Conservation (phyloP, 1,284 basidiomycete genomes). For the Tilletia indica region DNA sequence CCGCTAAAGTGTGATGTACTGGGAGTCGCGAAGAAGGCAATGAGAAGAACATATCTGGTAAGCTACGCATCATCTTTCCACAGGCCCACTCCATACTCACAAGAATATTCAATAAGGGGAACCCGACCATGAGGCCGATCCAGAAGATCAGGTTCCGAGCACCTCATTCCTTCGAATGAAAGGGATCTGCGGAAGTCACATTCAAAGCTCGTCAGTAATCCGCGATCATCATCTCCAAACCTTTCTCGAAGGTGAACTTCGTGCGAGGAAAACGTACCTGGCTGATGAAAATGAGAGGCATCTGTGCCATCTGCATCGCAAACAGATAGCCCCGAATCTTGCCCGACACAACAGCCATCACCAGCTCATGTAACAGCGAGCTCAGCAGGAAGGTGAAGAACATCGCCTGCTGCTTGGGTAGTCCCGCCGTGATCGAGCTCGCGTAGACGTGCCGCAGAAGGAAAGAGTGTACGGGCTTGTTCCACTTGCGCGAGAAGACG, state of each 20-base stretch:
- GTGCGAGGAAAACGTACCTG: constrained; percentile 63
- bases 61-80: too few relatives aligned
- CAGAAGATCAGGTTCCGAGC: constrained; percentile 74
- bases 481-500: constrained; percentile 66
- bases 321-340: constrained; percentile 56
- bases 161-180: constrained; percentile 42
- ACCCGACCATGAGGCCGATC: constrained; percentile 68
- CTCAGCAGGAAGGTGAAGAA: constrained; percentile 76
- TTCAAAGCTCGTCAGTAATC: background rate
- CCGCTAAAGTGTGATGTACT: too few relatives aligned
- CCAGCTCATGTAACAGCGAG: constrained; percentile 76
- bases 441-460: constrained; percentile 88
- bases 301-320: constrained; percentile 72
- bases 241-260: too few relatives aligned
- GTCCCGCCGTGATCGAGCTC: constrained; percentile 72
- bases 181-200: constrained; percentile 25
- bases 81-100: background rate
- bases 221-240: constrained; percentile 45
- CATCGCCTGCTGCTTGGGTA: constrained; percentile 77
- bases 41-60: too few relatives aligned
- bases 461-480: constrained; percentile 74
- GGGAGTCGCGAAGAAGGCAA: too few relatives aligned
- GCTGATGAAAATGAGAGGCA: constrained; percentile 82
- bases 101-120: constrained; percentile 19
- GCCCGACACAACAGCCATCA: constrained; percentile 71